These are phyloP conservation scores for Tritrichomonas musculus DNA, from an alignment of 208 protist species.

Conservation along the genomic window DNA sequence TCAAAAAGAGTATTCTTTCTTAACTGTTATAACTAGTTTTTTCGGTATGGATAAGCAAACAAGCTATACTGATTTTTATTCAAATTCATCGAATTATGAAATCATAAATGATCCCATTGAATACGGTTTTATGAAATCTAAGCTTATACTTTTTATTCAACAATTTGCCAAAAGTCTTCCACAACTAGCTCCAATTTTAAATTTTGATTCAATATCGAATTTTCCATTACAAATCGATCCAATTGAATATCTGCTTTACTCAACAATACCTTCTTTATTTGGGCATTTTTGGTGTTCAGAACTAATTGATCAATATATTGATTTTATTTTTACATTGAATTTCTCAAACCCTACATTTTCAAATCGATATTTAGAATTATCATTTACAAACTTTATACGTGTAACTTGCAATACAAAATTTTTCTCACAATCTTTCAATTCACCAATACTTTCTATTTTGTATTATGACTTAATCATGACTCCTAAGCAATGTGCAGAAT, in stretches of 20 bases:
- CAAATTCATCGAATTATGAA: too few relatives aligned
- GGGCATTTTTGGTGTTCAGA: not conserved
- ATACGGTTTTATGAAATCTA: not conserved
- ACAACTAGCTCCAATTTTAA: not conserved
- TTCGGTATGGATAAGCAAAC: too few relatives aligned
- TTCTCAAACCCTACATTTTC: not conserved
- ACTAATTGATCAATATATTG: not conserved
- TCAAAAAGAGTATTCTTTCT: not conserved
- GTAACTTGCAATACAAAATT: not conserved
- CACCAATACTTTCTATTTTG: not conserved
- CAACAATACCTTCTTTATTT: not conserved
- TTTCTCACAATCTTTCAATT: not conserved
- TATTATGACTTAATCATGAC: not conserved
- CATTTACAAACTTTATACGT: not conserved
- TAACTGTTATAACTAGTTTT: not conserved
- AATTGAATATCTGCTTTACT: not conserved
- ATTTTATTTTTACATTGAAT: not conserved
- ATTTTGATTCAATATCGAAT: not conserved
- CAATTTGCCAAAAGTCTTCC: not conserved
- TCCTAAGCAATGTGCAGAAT: not conserved
- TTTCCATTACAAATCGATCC: not conserved
- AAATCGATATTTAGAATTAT: not conserved
- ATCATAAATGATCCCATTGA: not conserved
- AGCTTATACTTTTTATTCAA: not conserved
- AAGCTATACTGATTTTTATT: not conserved